Evolutionary conservation across 164 flowering plant genomes (phyloP).

Genomic region (Aristolochia contorta): DNA sequence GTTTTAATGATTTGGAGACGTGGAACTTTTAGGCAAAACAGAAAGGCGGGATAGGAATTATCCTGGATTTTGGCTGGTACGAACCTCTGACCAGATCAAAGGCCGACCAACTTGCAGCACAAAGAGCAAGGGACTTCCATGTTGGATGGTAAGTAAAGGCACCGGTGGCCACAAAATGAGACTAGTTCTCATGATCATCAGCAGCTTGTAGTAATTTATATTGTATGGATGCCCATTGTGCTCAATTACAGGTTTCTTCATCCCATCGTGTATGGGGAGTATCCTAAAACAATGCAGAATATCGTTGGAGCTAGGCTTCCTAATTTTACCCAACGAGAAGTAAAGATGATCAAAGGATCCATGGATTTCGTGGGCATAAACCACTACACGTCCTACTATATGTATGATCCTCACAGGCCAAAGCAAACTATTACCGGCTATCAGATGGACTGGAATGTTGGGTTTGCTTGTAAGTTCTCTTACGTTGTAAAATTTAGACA

Average conservation of each 20-base stretch:
- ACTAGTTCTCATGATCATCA: too few relatives aligned
- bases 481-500: not conserved
- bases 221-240: not conserved
- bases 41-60: constrained; percentile 15
- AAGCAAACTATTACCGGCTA: constrained; percentile 7
- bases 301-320: constrained; percentile 16
- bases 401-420: constrained; percentile 9
- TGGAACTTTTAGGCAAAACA: constrained; percentile 7
- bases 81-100: constrained; percentile 14
- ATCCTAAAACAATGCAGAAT: constrained; percentile 12
- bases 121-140: constrained; percentile 17
- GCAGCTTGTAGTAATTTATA: too few relatives aligned
- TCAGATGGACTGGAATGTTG: constrained; percentile 19
- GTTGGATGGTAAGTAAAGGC: constrained; percentile 7
- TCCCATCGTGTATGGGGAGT: constrained; percentile 14
- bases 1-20: not conserved
- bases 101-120: constrained; percentile 8
- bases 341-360: constrained; percentile 16
- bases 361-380: constrained; percentile 18
- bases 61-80: constrained; percentile 18
- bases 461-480: constrained; percentile 13
- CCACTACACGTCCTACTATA: constrained; percentile 18
- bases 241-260: constrained; percentile 13
- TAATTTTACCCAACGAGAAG: constrained; percentile 10
- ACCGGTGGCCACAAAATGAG: too few relatives aligned